Evolutionary conservation across 106 monocot genomes (phyloP).

Genomic region (Apostasia shenzhenica): DNA sequence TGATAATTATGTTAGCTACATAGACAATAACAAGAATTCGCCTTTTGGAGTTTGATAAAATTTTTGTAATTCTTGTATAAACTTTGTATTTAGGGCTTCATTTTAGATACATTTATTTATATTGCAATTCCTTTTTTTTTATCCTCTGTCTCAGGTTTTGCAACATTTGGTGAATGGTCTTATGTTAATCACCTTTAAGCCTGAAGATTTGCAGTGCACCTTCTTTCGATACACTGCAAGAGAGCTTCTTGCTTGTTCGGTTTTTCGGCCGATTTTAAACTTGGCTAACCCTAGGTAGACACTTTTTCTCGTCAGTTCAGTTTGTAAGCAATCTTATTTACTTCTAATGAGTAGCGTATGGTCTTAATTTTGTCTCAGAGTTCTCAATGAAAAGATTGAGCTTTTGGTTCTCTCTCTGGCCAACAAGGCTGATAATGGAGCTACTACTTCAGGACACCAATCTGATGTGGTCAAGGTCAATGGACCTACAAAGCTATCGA

Average conservation of each 20-base stretch:
- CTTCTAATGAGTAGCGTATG: too few species aligned
- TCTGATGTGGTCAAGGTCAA: conserved; percentile 15
- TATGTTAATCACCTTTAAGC: conserved; percentile 51
- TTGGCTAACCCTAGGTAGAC: conserved; percentile 79
- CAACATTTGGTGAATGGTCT: conserved; percentile 68
- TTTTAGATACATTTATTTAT: too few species aligned
- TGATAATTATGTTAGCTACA: too few species aligned
- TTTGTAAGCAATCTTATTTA: too few species aligned
- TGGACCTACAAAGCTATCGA: conserved; percentile 22
- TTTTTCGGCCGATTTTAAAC: conserved; percentile 81
- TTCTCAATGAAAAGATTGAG: conserved; percentile 97
- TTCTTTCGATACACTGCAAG: conserved; percentile 69
- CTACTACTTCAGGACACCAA: conserved; percentile 27
- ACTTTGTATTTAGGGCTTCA: too few species aligned
- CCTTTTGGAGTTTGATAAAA: too few species aligned
- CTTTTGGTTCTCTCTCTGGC: conserved; percentile 53
- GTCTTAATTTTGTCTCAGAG: conserved; percentile 31
- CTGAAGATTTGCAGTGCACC: conserved; percentile 75
- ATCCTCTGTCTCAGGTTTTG: conserved; percentile 53
- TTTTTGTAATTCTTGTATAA: too few species aligned
- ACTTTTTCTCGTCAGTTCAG: conserved; percentile 6
- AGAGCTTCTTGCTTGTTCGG: conserved; percentile 93
- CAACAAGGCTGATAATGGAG: conserved; percentile 44
- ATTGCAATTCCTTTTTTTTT: background rate
- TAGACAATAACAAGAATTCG: too few species aligned